phyloP scores from a whole-genome alignment of 129 eudicot species.

The Sambucus nigra region DNA sequence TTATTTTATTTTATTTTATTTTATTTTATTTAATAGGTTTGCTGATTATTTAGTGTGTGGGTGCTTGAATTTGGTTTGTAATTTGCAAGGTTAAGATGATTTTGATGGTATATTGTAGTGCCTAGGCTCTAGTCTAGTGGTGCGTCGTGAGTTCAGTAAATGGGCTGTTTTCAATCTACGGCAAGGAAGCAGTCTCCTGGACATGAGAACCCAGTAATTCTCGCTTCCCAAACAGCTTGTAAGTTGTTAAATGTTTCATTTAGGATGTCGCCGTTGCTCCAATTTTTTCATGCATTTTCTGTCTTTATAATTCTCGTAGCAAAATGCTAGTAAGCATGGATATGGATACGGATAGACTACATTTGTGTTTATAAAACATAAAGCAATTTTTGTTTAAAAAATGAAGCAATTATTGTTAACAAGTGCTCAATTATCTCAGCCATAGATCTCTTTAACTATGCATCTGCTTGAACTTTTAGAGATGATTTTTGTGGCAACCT shows the following conservation, averaged over 20 bases:
- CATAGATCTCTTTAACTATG: not conserved
- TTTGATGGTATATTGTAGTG: conserved; percentile 44
- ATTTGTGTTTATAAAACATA: no score
- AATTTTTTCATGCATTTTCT: conserved; percentile 1
- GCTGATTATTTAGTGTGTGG: conserved; percentile 13
- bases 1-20: no score
- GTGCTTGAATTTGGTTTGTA: conserved; percentile 27
- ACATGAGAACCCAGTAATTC: conserved; percentile 68
- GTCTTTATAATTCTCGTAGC: not conserved
- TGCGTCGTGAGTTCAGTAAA: conserved; percentile 27
- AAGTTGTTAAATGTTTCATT: conserved; percentile 25
- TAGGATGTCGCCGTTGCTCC: conserved; percentile 1
- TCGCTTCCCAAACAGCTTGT: conserved; percentile 99
- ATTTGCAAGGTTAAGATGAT: conserved; percentile 56
- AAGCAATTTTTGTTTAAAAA: no score
- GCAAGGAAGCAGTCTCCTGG: conserved; percentile 68
- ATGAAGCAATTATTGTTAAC: no score
- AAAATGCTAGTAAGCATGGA: no score
- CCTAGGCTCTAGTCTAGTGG: conserved; percentile 32
- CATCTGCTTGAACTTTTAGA: not conserved
- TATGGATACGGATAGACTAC: no score
- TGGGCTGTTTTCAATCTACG: conserved; percentile 86
- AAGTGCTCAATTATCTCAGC: no score
- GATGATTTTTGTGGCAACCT: not conserved
- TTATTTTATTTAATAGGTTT: conserved; percentile 4